Evolutionary conservation across 768 basidiomycete species (phyloP).

Genomic region (Psilocybe sp.): DNA sequence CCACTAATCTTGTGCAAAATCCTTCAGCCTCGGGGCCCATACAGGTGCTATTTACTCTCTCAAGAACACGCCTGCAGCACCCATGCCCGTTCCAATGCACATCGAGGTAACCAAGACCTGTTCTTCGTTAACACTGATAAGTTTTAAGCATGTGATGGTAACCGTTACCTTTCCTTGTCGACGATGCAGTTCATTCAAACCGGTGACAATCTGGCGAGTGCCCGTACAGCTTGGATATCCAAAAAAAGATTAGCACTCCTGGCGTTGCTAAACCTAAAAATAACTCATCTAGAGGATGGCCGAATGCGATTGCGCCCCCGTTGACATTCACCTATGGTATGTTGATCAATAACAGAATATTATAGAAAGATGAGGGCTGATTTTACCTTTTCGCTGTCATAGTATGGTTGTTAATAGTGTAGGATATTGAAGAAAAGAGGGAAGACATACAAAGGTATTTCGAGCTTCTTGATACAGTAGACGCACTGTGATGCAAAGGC

Average conservation of each 20-base stretch:
- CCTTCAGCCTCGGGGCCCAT: not conserved
- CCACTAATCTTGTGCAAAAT: not conserved
- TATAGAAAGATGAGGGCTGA: no score
- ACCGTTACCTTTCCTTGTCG: constrained; percentile 59
- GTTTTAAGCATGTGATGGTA: constrained; percentile 13
- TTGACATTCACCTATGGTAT: constrained; percentile 71
- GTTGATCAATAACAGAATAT: not conserved
- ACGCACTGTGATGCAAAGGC: constrained; percentile 86
- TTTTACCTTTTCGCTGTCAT: constrained; percentile 36
- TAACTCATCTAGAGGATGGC: constrained; percentile 77
- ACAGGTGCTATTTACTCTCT: constrained; percentile 35
- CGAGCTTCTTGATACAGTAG: constrained; percentile 67
- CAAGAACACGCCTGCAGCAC: constrained; percentile 77
- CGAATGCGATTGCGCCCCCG: constrained; percentile 87
- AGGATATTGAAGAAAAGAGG: not conserved
- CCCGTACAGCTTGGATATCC: constrained; percentile 69
- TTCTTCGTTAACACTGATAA: not conserved
- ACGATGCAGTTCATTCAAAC: constrained; percentile 69
- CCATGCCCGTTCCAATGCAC: constrained; percentile 92
- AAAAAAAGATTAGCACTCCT: constrained; percentile 11
- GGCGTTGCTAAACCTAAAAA: constrained; percentile 14
- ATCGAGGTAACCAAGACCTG: constrained; percentile 84
- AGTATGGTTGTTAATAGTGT: not conserved
- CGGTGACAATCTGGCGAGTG: constrained; percentile 80
- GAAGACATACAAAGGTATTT: constrained; percentile 41